These are phyloP conservation scores for Nakaseomyces sp. DNA, from an alignment of 1,139 yeast species.

Conservation along the genomic window DNA sequence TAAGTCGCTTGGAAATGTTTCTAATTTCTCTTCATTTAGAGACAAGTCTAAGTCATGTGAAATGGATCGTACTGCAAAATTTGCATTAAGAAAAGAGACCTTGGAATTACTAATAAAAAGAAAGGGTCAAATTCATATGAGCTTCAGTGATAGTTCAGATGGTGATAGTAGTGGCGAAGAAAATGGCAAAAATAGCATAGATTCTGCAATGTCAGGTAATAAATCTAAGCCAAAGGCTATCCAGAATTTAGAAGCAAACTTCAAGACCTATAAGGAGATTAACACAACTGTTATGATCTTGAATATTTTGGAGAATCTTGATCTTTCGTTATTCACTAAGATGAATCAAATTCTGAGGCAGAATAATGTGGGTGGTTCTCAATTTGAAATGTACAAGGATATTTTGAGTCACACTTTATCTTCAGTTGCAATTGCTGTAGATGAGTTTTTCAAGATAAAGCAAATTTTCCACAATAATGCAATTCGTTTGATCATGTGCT, in stretches of 20 bases:
- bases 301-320: conserved; percentile 26
- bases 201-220: neutral
- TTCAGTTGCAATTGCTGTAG: conserved; percentile 35
- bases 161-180: neutral
- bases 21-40: neutral
- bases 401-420: conserved; percentile 21
- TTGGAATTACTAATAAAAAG: conserved; percentile 8
- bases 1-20: neutral
- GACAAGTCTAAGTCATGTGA: conserved; percentile 2
- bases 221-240: neutral
- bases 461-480: conserved; percentile 61
- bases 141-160: neutral
- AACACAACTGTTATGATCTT: conserved; percentile 25
- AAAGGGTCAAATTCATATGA: conserved; percentile 4
- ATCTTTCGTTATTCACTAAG: conserved; percentile 28
- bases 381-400: conserved; percentile 12
- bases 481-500: conserved; percentile 50
- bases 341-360: conserved; percentile 13
- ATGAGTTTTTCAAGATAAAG: conserved; percentile 64
- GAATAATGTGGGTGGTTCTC: conserved; percentile 5
- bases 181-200: neutral
- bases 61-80: neutral
- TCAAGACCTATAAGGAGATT: conserved; percentile 26
- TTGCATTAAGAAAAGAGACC: conserved; percentile 9
- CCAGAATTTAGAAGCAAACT: conserved; percentile 5